Evolutionary conservation across 2,329 filamentous ascomycete species (phyloP).

Genomic region (Neonectria hederae): DNA sequence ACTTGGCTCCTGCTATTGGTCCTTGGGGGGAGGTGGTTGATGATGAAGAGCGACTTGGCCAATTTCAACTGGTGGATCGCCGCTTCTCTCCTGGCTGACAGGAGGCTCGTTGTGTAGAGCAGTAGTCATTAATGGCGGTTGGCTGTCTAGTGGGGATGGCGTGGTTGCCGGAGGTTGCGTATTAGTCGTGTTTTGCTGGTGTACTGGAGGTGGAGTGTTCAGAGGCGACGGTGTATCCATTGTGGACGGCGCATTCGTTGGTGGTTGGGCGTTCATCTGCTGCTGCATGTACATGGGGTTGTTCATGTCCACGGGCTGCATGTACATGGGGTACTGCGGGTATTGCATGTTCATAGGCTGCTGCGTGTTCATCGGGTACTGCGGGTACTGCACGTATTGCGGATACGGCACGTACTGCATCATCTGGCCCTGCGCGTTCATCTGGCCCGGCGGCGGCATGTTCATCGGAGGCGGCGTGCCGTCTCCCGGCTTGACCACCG

Average conservation of each 20-base stretch:
- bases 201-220: neutral
- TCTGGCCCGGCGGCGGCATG: slow-evolving; percentile 4
- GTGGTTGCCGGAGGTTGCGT: neutral
- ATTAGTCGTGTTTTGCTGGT: neutral
- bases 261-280: slow-evolving; percentile 11
- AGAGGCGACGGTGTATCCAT: neutral
- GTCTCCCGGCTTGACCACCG: neutral
- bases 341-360: neutral
- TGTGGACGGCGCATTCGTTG: slow-evolving; percentile 6
- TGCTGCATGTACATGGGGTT: slow-evolving; percentile 14
- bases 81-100: neutral
- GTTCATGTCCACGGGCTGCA: neutral
- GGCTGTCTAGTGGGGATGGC: neutral
- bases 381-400: slow-evolving; percentile 1
- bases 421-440: slow-evolving; percentile 1
- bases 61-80: neutral
- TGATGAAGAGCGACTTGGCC: neutral
- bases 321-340: neutral
- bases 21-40: neutral
- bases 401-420: neutral
- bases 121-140: neutral
- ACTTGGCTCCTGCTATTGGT: neutral
- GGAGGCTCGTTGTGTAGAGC: neutral
- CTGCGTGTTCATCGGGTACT: slow-evolving; percentile 6
- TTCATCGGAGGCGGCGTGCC: neutral